These are phyloP conservation scores for Bolboschoenus planiculmis DNA, from an alignment of 176 grass and related monocot species.

Conservation along the genomic window DNA sequence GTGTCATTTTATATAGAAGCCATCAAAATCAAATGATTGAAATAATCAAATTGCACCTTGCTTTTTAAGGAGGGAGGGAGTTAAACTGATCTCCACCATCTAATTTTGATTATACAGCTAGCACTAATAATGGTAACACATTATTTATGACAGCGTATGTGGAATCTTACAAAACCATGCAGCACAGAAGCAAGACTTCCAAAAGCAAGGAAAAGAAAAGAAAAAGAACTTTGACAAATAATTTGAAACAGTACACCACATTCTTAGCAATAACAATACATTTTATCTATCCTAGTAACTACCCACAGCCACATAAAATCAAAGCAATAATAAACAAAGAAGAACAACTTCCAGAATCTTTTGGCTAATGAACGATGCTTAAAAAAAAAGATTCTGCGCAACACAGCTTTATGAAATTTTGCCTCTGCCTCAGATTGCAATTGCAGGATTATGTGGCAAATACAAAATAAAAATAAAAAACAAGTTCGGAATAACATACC, in stretches of 20 bases:
- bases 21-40: too few relatives aligned
- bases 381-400: not conserved
- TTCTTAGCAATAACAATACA: not conserved
- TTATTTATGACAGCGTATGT: not conserved
- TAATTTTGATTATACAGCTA: too few relatives aligned
- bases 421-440: not conserved
- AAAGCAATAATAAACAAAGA: not conserved
- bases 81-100: too few relatives aligned
- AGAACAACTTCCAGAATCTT: not conserved
- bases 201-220: not conserved
- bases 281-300: too few relatives aligned
- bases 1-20: not conserved
- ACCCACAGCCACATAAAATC: too few relatives aligned
- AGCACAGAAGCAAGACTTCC: not conserved
- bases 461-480: not conserved
- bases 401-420: constrained; percentile 1
- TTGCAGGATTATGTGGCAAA: not conserved
- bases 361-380: not conserved
- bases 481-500: not conserved
- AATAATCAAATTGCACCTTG: too few relatives aligned
- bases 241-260: not conserved
- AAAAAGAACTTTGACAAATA: not conserved
- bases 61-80: too few relatives aligned
- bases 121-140: too few relatives aligned
- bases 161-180: not conserved